Conservation (phyloP, 805 yeast genomes). For the Candida berthetii region DNA sequence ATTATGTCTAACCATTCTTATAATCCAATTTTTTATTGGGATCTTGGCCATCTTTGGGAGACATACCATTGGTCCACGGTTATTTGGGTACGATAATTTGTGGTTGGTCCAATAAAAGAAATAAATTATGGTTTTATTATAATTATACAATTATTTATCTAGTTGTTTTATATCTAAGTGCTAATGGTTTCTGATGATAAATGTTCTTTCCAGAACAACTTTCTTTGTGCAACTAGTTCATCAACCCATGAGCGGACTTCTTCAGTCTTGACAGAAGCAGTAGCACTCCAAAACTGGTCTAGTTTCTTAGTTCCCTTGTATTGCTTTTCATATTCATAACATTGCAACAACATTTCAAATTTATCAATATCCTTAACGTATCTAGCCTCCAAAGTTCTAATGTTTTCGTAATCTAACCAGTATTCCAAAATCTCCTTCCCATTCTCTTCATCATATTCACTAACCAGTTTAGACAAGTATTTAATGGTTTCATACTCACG, state of each 20-base stretch:
- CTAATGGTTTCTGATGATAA: not conserved
- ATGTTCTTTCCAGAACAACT: slow-evolving; percentile 29
- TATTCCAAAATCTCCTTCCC: slow-evolving; percentile 60
- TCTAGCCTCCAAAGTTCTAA: slow-evolving; percentile 73
- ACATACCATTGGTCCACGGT: slow-evolving; percentile 78
- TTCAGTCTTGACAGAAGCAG: slow-evolving; percentile 55
- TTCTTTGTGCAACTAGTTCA: slow-evolving; percentile 43
- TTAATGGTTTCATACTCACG: slow-evolving; percentile 71
- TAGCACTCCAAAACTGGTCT: slow-evolving; percentile 62
- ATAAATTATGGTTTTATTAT: not conserved
- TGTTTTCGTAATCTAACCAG: slow-evolving; percentile 89
- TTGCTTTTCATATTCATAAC: slow-evolving; percentile 76
- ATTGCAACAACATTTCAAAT: slow-evolving; percentile 77
- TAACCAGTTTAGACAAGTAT: slow-evolving; percentile 54
- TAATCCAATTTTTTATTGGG: slow-evolving; percentile 62
- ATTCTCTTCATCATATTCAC: slow-evolving; percentile 56
- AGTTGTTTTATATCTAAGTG: not conserved
- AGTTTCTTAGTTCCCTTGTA: slow-evolving; percentile 52
- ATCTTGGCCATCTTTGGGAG: slow-evolving; percentile 60
- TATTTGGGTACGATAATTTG: slow-evolving; percentile 87
- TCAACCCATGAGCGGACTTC: slow-evolving; percentile 70
- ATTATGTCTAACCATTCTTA: slow-evolving; percentile 55
- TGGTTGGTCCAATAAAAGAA: slow-evolving; percentile 23
- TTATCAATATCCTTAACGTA: slow-evolving; percentile 94
- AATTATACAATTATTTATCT: not conserved